Base-by-base conservation (phyloP, 805 yeast genomes). In the Ogataea nakhonphanomensis region DNA sequence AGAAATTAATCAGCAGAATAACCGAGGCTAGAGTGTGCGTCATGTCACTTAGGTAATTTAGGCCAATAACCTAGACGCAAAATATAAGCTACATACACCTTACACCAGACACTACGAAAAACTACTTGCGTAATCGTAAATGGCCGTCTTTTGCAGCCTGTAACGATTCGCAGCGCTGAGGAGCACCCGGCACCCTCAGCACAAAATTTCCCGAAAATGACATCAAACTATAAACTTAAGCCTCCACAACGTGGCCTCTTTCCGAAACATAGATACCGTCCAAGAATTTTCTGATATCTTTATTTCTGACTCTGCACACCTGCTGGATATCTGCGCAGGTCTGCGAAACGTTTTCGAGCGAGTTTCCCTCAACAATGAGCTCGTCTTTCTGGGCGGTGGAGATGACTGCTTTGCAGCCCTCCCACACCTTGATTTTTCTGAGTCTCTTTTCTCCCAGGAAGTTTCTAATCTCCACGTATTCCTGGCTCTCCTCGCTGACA, bases 261-360 rank as follows among this genome's bases (percentile, higher is more conserved):
- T 85, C 95, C 57, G 97, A 89, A 63, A 91, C 99, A 73, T 91
- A 91, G 78, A 91, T 90, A 89, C 99, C 99, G 74, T 95, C 99
- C 81, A 93, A 84, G 82, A 91, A 91, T 82, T 91, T 91, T 78
- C 99, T 87, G 90, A 93, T 91, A 91, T 91, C 99, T 90, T 93
- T 93, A 93, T 91, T 91, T 80, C 96, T 86, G 68, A 89, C 98
- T 71, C 95, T 81, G 81, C 97, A 90, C 73, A 79, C 79, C 79
- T 91, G 98, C 76, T 91, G 96, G 65, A 93, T 79, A 68, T 89
- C 96, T 65, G 98, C 99, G 73, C 95, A 91, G 66, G 90, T 85
- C 77, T 91, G 99, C 54, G 98, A 93, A 58, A 91, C 99, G 66
- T 81, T 86, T 76, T 91, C 97, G 60, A 88, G 78, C 49, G 97